Evolutionary conservation across 2,329 filamentous ascomycete genomes (phyloP), one percentile per base, ranked within the genome.

Genomic region (Zymoseptoria crescenta): DNA sequence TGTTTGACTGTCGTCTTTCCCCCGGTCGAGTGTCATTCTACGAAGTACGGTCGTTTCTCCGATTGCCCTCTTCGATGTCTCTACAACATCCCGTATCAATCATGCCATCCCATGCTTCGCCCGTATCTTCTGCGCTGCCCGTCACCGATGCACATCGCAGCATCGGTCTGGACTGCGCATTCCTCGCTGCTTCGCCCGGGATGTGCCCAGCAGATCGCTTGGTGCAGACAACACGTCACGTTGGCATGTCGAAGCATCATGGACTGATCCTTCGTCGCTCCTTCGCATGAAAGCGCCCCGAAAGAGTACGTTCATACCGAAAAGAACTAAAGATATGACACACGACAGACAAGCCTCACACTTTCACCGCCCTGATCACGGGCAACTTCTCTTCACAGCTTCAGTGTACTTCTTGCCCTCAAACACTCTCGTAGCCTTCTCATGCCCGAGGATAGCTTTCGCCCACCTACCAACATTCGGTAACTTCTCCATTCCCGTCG

Each of bases 391-490:
- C 69, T 76, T 79, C 6, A 74, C 78, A 30, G 59, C 67, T 62
- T 74, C 72, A 51, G 81, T 72, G 16, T 24, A 57, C 0, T 41
- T 62, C 61, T 80, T 72, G 73, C 84, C 84, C 57, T 88, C 72
- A 67, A 78, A 89, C 60, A 87, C 84, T 53, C 75, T 79, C 0
- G 78, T 83, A 16, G 93, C 87, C 65, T 85, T 91, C 16, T 85
- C 82, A 58, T 69, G 63, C 52, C 59, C 59, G 20, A 57, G 52
- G 1, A 72, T 60, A 7, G 64, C 69, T 56, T 65, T 67, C 5
- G 64, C 65, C 71, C 70, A 73, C 52, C 64, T 67, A n/a, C 60
- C 59, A 45, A 70, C 70, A 30, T 71, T 89, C 1, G 88, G 88
- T n/a, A 86, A 75, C 58, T 77, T 77, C 59, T 80, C 72, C 59